Conservation (phyloP, 345 rosid species). For the Clausena lansium region DNA sequence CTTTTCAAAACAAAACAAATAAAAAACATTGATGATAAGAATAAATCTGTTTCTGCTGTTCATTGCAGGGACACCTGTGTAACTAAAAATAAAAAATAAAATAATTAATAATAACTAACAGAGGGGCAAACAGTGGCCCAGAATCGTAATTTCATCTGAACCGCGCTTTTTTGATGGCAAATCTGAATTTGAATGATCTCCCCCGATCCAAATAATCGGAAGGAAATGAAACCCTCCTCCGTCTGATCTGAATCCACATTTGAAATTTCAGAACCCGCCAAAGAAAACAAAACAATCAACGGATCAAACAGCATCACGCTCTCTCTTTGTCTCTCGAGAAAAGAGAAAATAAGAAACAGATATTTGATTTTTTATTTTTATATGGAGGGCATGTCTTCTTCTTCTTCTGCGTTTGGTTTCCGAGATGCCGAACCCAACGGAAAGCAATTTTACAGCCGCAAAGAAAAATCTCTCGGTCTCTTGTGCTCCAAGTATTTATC, state of each 20-base stretch:
- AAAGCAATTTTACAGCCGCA: constrained; percentile 54
- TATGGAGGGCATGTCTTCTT: constrained; percentile 15
- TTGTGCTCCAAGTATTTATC: constrained; percentile 58
- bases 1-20: too few relatives aligned
- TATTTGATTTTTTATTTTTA: too few relatives aligned
- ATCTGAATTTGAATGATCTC: constrained; percentile 15
- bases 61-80: too few relatives aligned
- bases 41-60: too few relatives aligned
- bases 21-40: too few relatives aligned
- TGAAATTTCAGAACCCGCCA: constrained; percentile 36
- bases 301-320: not conserved
- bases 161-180: constrained; percentile 10
- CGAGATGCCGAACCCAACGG: constrained; percentile 41
- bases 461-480: constrained; percentile 78
- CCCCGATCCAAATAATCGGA: constrained; percentile 16
- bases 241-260: constrained; percentile 30
- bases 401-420: constrained; percentile 11
- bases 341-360: too few relatives aligned
- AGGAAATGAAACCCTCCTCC: not conserved
- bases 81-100: too few relatives aligned
- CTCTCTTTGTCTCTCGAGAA: not conserved
- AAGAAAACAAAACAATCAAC: not conserved
- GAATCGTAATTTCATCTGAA: not conserved
- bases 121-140: not conserved
- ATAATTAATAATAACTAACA: too few relatives aligned